A percentile compares a stretch with the other conserved stretches of the same genome.
These are phyloP conservation scores for Urostyla sp. DNA, from an alignment of 73 alveolate genomes.

Conservation along the genomic window DNA sequence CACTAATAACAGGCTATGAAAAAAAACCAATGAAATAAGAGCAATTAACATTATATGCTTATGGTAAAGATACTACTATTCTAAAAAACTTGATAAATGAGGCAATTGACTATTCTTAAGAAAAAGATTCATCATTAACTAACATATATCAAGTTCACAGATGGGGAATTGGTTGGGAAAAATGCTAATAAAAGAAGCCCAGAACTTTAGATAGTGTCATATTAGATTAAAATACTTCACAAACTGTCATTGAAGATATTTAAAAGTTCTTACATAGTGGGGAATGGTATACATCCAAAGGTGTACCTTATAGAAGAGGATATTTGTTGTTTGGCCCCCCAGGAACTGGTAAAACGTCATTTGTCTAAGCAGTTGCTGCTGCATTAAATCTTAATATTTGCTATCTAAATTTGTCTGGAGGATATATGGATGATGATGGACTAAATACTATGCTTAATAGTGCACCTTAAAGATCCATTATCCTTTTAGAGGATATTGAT, in stretches of 20 bases:
- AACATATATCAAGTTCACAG: conserved; percentile 53
- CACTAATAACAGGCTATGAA: conserved; percentile 60
- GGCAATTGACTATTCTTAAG: conserved; percentile 23
- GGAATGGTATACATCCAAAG: conserved; percentile 71
- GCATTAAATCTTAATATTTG: conserved; percentile 74
- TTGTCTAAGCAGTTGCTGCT: conserved; percentile 75
- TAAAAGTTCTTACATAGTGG: conserved; percentile 64
- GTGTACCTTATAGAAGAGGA: conserved; percentile 81
- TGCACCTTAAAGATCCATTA: conserved; percentile 66
- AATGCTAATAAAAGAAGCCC: conserved; percentile 50
- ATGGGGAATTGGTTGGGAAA: conserved; percentile 60
- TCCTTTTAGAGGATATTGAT: conserved; percentile 70
- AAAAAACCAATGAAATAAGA: conserved; percentile 54
- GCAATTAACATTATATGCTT: conserved; percentile 7
- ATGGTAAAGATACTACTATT: conserved; percentile 32
- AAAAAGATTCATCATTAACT: conserved; percentile 21
- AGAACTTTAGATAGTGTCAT: conserved; percentile 39
- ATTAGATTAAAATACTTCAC: conserved; percentile 34
- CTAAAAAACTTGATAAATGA: conserved; percentile 13
- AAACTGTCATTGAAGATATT: conserved; percentile 53
- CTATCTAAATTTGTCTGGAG: conserved; percentile 69
- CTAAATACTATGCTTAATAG: conserved; percentile 61
- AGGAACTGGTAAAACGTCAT: conserved; percentile 76
- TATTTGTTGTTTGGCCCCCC: conserved; percentile 78
- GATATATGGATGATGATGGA: conserved; percentile 56